phyloP scores from a whole-genome alignment of 1,139 yeast species.

The Pichia sp. region DNA sequence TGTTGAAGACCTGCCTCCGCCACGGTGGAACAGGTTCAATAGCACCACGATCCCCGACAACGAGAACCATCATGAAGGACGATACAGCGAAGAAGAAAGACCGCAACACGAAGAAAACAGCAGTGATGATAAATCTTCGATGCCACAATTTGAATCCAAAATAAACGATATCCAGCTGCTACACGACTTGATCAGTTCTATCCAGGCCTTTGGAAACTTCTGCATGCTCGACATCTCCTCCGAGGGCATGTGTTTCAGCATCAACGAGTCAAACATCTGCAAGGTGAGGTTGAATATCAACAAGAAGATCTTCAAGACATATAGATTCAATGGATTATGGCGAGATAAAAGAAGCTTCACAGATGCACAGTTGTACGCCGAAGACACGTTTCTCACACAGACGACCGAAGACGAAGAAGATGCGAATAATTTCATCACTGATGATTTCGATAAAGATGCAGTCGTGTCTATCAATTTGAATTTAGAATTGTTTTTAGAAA shows the following conservation, averaged over 20 bases:
- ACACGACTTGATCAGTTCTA: slow-evolving; percentile 27
- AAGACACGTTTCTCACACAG: slow-evolving; percentile 15
- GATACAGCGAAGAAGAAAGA: too few species aligned
- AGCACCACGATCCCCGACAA: too few species aligned
- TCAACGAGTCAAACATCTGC: slow-evolving; percentile 31
- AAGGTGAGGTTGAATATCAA: slow-evolving; percentile 28
- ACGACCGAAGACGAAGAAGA: slow-evolving; percentile 17
- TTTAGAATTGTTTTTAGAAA: slow-evolving; percentile 43
- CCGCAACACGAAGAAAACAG: too few species aligned
- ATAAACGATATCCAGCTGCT: slow-evolving; percentile 25
- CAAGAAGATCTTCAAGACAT: slow-evolving; percentile 23
- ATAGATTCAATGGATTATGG: slow-evolving; percentile 21
- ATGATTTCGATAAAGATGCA: slow-evolving; percentile 9
- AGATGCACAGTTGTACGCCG: slow-evolving; percentile 14
- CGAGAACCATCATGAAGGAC: too few species aligned
- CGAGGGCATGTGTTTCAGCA: slow-evolving; percentile 30
- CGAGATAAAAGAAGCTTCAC: slow-evolving; percentile 11
- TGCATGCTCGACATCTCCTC: slow-evolving; percentile 28
- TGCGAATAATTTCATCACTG: slow-evolving; percentile 2
- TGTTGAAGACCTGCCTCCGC: too few species aligned
- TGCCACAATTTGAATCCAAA: slow-evolving; percentile 26
- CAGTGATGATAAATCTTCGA: neutral
- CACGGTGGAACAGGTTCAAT: too few species aligned
- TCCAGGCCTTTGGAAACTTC: slow-evolving; percentile 30
- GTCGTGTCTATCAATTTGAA: slow-evolving; percentile 35